A percentile compares a stretch with the other conserved stretches of the same genome.
Evolutionary conservation across 176 grass and related monocot genomes (phyloP).

Genomic region (Carex littledalei): DNA sequence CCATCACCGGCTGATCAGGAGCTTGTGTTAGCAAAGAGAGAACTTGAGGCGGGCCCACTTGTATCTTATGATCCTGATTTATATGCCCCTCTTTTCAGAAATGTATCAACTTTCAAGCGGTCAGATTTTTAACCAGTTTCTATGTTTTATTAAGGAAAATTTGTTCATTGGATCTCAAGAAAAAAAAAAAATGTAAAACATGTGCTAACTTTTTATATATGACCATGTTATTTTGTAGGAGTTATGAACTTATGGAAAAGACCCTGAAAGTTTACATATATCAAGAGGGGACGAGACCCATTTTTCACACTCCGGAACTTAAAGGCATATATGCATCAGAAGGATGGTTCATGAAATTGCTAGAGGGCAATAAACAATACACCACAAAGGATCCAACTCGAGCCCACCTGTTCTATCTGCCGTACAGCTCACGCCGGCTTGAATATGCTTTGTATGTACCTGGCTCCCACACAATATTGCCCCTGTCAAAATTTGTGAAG

Average conservation of each 20-base stretch:
- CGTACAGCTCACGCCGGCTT: conserved; percentile 67
- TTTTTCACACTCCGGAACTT: conserved; percentile 73
- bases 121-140: conserved; percentile 9
- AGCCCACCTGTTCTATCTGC: conserved; percentile 76
- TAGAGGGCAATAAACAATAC: conserved; percentile 62
- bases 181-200: neutral
- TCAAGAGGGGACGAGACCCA: conserved; percentile 64
- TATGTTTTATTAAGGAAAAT: neutral
- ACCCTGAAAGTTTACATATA: conserved; percentile 86
- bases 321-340: conserved; percentile 90
- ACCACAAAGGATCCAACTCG: conserved; percentile 55
- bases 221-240: conserved; percentile 38
- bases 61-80: conserved; percentile 47
- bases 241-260: conserved; percentile 85
- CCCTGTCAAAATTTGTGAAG: conserved; percentile 64
- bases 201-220: neutral
- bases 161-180: neutral
- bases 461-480: conserved; percentile 53
- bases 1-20: conserved; percentile 57
- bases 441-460: conserved; percentile 71
- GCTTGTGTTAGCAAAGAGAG: conserved; percentile 69
- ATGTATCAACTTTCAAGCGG: conserved; percentile 69
- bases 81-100: conserved; percentile 53
- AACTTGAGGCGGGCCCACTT: conserved; percentile 41
- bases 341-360: conserved; percentile 95